Percentiles rank a stretch among this genome's conserved stretches.
phyloP scores from a whole-genome alignment of 257 asterid species.

The Salvia hispanica region DNA sequence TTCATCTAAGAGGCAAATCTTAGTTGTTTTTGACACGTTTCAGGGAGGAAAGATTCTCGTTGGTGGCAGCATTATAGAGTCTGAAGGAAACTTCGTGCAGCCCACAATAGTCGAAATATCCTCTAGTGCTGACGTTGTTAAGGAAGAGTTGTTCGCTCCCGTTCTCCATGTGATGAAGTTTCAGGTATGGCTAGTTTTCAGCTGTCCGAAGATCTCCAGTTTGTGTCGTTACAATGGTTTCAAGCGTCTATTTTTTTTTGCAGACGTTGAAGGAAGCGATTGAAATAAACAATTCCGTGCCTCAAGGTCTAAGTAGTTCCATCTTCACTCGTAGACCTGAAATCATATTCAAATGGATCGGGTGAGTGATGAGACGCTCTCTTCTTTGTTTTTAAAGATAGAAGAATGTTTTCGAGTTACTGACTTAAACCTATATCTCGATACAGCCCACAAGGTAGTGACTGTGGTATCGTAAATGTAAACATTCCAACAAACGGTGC shows the following conservation, averaged over 20 bases:
- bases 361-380: constrained; percentile 53
- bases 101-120: constrained; percentile 92
- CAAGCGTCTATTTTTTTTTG: constrained; percentile 23
- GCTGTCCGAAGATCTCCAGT: not conserved
- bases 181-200: constrained; percentile 49
- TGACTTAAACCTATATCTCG: not conserved
- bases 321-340: constrained; percentile 89
- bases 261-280: constrained; percentile 93
- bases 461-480: constrained; percentile 93
- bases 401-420: not conserved
- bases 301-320: constrained; percentile 99
- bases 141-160: constrained; percentile 94
- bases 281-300: constrained; percentile 90
- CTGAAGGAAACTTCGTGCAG: constrained; percentile 87
- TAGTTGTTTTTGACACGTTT: constrained; percentile 5
- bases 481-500: constrained; percentile 98
- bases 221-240: constrained; percentile 10
- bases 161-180: constrained; percentile 93
- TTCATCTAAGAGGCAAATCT: not conserved
- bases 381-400: not conserved
- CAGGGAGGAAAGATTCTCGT: constrained; percentile 88
- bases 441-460: constrained; percentile 89
- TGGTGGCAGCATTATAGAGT: constrained; percentile 73
- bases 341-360: constrained; percentile 86
- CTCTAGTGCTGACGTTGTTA: constrained; percentile 67